Base-by-base conservation (phyloP, 202 grass and related monocot species). In the Panicum hallii region DNA sequence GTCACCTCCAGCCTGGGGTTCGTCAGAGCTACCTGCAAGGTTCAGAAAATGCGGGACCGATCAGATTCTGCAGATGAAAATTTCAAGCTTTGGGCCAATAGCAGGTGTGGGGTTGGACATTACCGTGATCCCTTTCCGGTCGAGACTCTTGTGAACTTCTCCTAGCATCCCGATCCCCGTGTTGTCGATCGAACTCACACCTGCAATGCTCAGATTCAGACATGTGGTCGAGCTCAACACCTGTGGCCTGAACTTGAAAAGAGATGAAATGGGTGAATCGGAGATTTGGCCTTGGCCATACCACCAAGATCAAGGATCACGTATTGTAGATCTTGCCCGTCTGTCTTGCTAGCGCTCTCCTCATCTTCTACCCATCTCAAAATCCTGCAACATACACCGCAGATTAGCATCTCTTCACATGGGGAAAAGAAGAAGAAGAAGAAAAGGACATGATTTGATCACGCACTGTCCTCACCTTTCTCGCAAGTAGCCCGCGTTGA, bases 291-390 rank as follows among this genome's bases (percentile, higher is more conserved):
- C 84, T 34, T 49, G 60, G 63, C 11, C 84, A 61, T 94, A 99
- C 97, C 93, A 43, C 91, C 79, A 71, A 99, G 78, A 42, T 99
- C 93, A 44, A 99, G 82, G 64, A 99, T 41, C 22, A 94, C 22
- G 75, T 79, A 83, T 70, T 96, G 88, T 73, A 96, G 50, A 81
- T 96, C 89, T 15, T 91, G 82, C 57, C 72, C 86, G 38, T 85
- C 64, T 16, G 36, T 69, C 65, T 89, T 89, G 60, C 64, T 71
- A 12, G 50, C 9, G 22, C 53, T 81, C 68, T 90, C 83, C 90
- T 92, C 91, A 4, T 97, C 91, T 74, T 94, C 93, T 42, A 97
- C 88, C 97, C 97, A 99, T 99, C 97, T 94, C 78, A 84, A 63
- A 30, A 99, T 94, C 80, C 97, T 99, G 57, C 5, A 23, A 6